Evolutionary conservation across 352 stramenopile species (phyloP).

Genomic region (Phytophthora nicotianae): DNA sequence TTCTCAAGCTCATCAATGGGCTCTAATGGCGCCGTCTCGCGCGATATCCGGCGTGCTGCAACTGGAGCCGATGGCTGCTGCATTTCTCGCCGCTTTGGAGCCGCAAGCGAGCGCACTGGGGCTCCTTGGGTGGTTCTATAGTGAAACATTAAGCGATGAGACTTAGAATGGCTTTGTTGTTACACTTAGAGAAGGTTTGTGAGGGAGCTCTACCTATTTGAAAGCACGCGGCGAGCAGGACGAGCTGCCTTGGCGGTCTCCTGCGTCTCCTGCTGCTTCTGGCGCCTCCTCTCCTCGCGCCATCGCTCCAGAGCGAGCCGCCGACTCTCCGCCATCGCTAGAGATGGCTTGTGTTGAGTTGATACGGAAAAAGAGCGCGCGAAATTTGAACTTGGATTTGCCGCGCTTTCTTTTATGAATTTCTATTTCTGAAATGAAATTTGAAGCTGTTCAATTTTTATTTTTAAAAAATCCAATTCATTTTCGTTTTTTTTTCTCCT

Average conservation of each 20-base stretch:
- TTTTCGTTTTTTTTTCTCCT: no score
- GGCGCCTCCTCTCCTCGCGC: slow-evolving; percentile 49
- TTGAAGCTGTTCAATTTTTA: no score
- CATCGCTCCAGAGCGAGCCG: slow-evolving; percentile 69
- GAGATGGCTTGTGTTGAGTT: no score
- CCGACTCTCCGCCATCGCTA: slow-evolving; percentile 59
- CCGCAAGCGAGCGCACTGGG: background rate
- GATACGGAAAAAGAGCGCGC: slow-evolving; percentile 3
- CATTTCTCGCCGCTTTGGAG: background rate
- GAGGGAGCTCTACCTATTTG: slow-evolving; percentile 21
- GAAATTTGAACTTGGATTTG: slow-evolving; percentile 25
- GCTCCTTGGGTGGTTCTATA: slow-evolving; percentile 8
- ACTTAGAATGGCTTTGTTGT: background rate
- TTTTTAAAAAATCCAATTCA: no score
- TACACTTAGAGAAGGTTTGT: background rate
- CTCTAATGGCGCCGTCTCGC: slow-evolving; percentile 10
- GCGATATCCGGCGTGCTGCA: slow-evolving; percentile 5
- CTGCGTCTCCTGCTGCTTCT: slow-evolving; percentile 17
- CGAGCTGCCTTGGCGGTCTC: background rate
- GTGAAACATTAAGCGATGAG: background rate
- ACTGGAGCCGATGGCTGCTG: background rate
- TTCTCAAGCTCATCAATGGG: slow-evolving; percentile 22
- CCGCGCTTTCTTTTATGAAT: slow-evolving; percentile 7
- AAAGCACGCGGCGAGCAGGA: slow-evolving; percentile 6
- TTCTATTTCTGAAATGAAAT: background rate